Conservation (phyloP, 2,329 filamentous ascomycete genomes). For the Penicillium sp. region DNA sequence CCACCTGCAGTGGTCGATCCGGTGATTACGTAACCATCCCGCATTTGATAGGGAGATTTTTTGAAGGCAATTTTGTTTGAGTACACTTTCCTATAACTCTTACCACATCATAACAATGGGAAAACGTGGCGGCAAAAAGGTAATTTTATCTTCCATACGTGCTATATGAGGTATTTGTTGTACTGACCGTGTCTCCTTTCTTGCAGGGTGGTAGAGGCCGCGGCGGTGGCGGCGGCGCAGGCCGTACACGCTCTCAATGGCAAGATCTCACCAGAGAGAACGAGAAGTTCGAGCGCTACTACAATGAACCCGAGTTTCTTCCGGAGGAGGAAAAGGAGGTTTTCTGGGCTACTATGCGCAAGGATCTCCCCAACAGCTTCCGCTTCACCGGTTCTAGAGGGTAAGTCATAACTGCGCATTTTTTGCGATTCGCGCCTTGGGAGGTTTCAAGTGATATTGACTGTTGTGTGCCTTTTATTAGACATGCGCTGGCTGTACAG, state of each 20-base stretch:
- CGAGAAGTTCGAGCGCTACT: conserved; percentile 81
- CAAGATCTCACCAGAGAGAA: conserved; percentile 73
- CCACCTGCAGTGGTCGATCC: neutral
- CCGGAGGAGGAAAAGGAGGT: conserved; percentile 72
- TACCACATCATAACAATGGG: conserved; percentile 28
- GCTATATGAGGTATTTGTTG: neutral
- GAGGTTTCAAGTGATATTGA: conserved; percentile 12
- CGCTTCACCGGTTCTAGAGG: conserved; percentile 94
- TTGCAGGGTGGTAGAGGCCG: conserved; percentile 43
- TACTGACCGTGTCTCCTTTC: conserved; percentile 21
- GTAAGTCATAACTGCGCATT: conserved; percentile 47
- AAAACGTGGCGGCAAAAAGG: conserved; percentile 35
- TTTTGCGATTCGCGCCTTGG: conserved; percentile 5
- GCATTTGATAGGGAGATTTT: conserved; percentile 17
- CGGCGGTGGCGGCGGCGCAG: conserved; percentile 45
- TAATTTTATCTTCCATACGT: conserved; percentile 3
- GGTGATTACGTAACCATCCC: conserved; percentile 8
- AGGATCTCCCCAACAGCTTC: conserved; percentile 94
- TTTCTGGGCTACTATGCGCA: conserved; percentile 81
- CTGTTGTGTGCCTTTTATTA: conserved; percentile 35
- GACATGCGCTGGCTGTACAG: conserved; percentile 89
- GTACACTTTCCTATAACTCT: conserved; percentile 6
- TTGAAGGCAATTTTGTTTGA: conserved; percentile 14
- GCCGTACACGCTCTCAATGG: conserved; percentile 49
- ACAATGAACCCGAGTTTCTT: conserved; percentile 74